Conservation (phyloP, 176 grass and related monocot genomes). For the Carex myosuroides region DNA sequence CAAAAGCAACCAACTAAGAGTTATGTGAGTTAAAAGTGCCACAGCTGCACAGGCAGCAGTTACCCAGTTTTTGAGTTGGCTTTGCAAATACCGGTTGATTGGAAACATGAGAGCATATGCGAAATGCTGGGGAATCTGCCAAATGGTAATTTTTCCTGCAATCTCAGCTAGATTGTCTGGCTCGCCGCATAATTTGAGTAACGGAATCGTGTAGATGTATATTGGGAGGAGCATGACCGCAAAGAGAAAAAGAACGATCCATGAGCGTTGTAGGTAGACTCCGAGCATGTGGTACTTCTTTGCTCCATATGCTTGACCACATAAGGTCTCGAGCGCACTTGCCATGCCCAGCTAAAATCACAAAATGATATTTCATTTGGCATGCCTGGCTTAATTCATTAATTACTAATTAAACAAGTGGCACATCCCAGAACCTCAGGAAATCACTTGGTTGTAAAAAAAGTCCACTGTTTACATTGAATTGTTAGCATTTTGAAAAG, state of each 20-base stretch:
- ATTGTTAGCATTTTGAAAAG: background rate
- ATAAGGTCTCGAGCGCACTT: constrained; percentile 37
- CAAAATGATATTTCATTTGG: background rate
- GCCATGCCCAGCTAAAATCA: constrained; percentile 33
- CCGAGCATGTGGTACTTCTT: constrained; percentile 30
- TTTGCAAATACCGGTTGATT: constrained; percentile 29
- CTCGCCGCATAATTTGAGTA: constrained; percentile 31
- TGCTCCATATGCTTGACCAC: constrained; percentile 42
- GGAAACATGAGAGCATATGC: constrained; percentile 19
- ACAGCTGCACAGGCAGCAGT: background rate
- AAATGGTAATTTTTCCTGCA: constrained; percentile 10
- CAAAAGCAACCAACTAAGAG: constrained; percentile 25
- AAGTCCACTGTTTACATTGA: background rate
- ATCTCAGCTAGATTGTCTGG: background rate
- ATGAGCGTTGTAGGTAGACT: constrained; percentile 35
- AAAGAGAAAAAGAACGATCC: constrained; percentile 24
- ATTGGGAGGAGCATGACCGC: constrained; percentile 19
- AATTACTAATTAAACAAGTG: background rate
- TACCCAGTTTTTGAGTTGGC: constrained; percentile 37
- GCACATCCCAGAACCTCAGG: background rate
- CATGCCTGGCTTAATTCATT: background rate
- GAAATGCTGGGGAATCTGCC: constrained; percentile 32
- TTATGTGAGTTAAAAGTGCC: constrained; percentile 17
- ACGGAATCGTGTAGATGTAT: constrained; percentile 22
- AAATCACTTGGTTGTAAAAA: no score